Conservation (phyloP, 495 filamentous ascomycete genomes). For the Neurospora sp. region DNA sequence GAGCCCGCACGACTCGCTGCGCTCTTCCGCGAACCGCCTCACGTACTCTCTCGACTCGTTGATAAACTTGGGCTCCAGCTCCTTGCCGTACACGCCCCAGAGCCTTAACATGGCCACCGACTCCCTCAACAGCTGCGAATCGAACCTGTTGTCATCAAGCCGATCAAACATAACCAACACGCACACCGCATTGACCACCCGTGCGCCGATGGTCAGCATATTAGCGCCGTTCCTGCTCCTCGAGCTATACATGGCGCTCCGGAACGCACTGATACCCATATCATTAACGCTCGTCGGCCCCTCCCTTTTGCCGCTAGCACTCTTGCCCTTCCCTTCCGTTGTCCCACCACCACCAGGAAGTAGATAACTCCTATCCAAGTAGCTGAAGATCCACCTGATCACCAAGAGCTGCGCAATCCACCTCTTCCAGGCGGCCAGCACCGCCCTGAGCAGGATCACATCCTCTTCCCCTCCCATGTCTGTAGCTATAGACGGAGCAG, state of each 20-base stretch:
- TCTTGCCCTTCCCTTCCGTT: slow-evolving; percentile 19
- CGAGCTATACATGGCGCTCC: slow-evolving; percentile 44
- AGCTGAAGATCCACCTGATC: slow-evolving; percentile 81
- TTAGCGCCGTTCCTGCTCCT: slow-evolving; percentile 37
- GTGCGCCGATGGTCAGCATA: slow-evolving; percentile 36
- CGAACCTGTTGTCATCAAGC: slow-evolving; percentile 36
- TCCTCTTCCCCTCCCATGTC: slow-evolving; percentile 38
- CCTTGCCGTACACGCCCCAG: slow-evolving; percentile 62
- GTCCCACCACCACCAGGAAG: slow-evolving; percentile 24
- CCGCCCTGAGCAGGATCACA: slow-evolving; percentile 51
- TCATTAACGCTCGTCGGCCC: slow-evolving; percentile 37
- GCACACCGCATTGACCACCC: slow-evolving; percentile 61
- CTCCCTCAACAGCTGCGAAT: slow-evolving; percentile 51
- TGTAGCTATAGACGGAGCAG: slow-evolving; percentile 1
- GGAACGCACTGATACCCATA: slow-evolving; percentile 47
- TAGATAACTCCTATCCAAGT: slow-evolving; percentile 82
- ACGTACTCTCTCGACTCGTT: slow-evolving; percentile 55
- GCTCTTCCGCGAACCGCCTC: slow-evolving; percentile 50
- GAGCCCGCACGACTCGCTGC: slow-evolving; percentile 46
- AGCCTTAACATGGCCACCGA: slow-evolving; percentile 72
- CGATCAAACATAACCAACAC: slow-evolving; percentile 68
- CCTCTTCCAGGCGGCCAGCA: slow-evolving; percentile 60
- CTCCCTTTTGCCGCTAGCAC: slow-evolving; percentile 26
- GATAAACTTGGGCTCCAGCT: slow-evolving; percentile 72
- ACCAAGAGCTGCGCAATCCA: slow-evolving; percentile 73